Percentiles rank a stretch among this genome's conserved stretches.
phyloP scores from a whole-genome alignment of 2,329 filamentous ascomycete species.

The Leptographium galeiforme region DNA sequence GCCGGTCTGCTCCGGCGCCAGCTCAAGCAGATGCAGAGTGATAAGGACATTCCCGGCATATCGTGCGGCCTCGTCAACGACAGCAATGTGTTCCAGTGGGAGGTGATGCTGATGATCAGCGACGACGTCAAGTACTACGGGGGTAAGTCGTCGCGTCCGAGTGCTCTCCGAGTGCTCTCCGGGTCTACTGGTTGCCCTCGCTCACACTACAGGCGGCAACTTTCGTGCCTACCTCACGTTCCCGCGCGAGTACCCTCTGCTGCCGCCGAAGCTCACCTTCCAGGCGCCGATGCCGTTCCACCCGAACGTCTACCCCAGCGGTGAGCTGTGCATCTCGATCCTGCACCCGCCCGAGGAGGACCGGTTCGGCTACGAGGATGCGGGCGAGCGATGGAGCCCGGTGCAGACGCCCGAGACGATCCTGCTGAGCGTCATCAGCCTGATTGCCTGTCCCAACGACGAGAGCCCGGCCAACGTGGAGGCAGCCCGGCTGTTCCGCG shows the following conservation, averaged over 20 bases:
- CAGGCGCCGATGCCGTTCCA: constrained; percentile 75
- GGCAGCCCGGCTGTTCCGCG: constrained; percentile 76
- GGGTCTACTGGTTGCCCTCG: not conserved
- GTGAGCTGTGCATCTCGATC: constrained; percentile 92
- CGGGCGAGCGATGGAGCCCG: constrained; percentile 82
- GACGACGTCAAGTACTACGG: constrained; percentile 91
- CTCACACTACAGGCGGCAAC: constrained; percentile 55
- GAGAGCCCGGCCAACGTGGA: constrained; percentile 94
- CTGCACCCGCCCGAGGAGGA: constrained; percentile 92
- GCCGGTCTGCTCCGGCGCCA: constrained; percentile 69
- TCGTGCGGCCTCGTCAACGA: constrained; percentile 79
- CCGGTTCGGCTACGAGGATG: constrained; percentile 82
- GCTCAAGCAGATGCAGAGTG: constrained; percentile 85
- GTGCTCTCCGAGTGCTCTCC: not conserved
- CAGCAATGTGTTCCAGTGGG: constrained; percentile 91
- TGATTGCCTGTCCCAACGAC: constrained; percentile 86
- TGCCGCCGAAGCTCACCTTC: constrained; percentile 83
- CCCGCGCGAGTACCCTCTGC: constrained; percentile 71
- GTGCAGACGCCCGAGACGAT: constrained; percentile 95
- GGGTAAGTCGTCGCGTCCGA: constrained; percentile 38
- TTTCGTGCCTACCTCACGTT: constrained; percentile 80
- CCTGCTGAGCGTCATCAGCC: constrained; percentile 77
- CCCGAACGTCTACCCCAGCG: constrained; percentile 81
- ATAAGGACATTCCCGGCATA: constrained; percentile 86
- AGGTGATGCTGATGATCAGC: constrained; percentile 97